Evolutionary conservation across 257 asterid species (phyloP).

Genomic region (Ilex aquifolium): DNA sequence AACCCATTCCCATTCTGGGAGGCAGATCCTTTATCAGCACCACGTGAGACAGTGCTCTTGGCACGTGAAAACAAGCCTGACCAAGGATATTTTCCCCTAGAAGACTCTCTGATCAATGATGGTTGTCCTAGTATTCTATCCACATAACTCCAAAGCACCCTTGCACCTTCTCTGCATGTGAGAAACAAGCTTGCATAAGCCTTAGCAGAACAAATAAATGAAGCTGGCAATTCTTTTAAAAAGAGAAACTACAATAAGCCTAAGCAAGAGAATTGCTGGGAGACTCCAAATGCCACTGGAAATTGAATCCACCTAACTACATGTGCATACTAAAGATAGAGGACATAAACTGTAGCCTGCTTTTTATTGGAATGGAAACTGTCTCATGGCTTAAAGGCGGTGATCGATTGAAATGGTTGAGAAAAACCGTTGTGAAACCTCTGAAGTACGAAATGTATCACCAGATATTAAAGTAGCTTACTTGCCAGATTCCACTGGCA

Average conservation of each 20-base stretch:
- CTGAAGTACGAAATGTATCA: too few species aligned
- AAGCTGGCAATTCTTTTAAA: neutral
- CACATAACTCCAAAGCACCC: constrained; percentile 90
- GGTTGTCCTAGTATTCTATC: constrained; percentile 97
- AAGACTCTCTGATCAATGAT: constrained; percentile 91
- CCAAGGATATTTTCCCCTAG: constrained; percentile 95
- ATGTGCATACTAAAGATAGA: too few species aligned
- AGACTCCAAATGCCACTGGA: too few species aligned
- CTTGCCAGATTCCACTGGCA: too few species aligned
- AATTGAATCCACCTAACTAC: too few species aligned
- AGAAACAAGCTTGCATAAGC: constrained; percentile 13
- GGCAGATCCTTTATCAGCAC: constrained; percentile 39
- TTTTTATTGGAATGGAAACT: too few species aligned
- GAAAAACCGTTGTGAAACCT: too few species aligned
- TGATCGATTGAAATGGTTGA: too few species aligned
- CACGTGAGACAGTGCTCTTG: constrained; percentile 36
- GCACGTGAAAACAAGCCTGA: constrained; percentile 66
- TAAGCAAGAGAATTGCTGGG: too few species aligned
- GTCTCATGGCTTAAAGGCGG: too few species aligned
- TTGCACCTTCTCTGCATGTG: constrained; percentile 84
- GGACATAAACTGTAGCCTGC: too few species aligned
- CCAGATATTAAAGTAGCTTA: too few species aligned
- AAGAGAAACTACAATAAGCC: neutral
- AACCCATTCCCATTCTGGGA: constrained; percentile 49
- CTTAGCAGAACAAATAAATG: neutral